phyloP scores from a whole-genome alignment of 208 protist species.

The Acanthamoeba royreba region DNA sequence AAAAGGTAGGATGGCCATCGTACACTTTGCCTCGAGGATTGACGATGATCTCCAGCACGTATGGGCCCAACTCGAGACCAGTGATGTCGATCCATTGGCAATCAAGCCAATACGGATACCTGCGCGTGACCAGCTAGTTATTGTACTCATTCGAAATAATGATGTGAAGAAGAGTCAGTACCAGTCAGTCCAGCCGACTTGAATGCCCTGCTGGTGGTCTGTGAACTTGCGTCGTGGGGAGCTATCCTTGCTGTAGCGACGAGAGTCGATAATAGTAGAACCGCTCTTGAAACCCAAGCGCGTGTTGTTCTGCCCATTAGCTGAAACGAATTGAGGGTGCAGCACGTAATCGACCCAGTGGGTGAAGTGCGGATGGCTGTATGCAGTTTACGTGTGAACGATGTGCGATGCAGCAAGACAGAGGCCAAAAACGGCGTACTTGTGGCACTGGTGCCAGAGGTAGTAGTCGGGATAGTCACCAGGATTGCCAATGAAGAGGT shows the following conservation, averaged over 20 bases:
- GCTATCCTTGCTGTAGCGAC: neutral
- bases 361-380: constrained; percentile 24
- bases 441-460: constrained; percentile 34
- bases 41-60: neutral
- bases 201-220: constrained; percentile 7
- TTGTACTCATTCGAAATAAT: neutral
- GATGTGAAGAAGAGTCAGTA: neutral
- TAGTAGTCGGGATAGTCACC: constrained; percentile 19
- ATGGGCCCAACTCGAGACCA: neutral
- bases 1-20: neutral
- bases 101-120: constrained; percentile 47
- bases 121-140: neutral
- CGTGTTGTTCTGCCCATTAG: neutral
- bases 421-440: neutral
- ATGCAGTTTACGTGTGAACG: neutral
- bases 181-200: constrained; percentile 17
- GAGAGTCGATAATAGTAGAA: constrained; percentile 39
- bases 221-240: neutral
- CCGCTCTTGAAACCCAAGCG: constrained; percentile 33
- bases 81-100: constrained; percentile 47
- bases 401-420: neutral
- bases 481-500: constrained; percentile 18
- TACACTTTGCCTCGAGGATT: neutral
- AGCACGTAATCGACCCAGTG: constrained; percentile 22
- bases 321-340: neutral